phyloP scores from a whole-genome alignment of 805 yeast genomes.

The Sugiyamaella lignohabitans region DNA sequence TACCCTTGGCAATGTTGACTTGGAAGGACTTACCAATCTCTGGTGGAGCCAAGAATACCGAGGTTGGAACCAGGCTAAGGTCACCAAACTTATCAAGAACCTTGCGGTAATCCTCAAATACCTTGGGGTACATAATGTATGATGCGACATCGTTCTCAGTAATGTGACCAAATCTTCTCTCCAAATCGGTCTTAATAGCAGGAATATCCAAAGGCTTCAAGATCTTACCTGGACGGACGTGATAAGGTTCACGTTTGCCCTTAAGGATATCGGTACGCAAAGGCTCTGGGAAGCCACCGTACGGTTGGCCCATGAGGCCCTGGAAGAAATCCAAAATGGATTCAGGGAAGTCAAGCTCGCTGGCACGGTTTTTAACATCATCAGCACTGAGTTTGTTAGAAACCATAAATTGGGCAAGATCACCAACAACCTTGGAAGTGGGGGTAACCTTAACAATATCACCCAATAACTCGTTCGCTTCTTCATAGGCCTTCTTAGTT shows the following conservation, averaged over 20 bases:
- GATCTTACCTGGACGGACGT: slow-evolving; percentile 85
- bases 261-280: slow-evolving; percentile 83
- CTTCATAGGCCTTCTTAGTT: slow-evolving; percentile 89
- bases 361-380: slow-evolving; percentile 83
- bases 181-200: slow-evolving; percentile 64
- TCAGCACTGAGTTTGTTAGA: slow-evolving; percentile 80
- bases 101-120: slow-evolving; percentile 80
- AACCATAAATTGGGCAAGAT: slow-evolving; percentile 99
- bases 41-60: slow-evolving; percentile 82
- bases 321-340: slow-evolving; percentile 97
- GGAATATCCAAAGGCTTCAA: slow-evolving; percentile 78
- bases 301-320: slow-evolving; percentile 98
- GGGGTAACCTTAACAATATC: slow-evolving; percentile 99
- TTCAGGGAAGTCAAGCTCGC: slow-evolving; percentile 94
- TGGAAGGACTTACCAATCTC: slow-evolving; percentile 80
- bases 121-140: slow-evolving; percentile 97
- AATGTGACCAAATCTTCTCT: slow-evolving; percentile 69
- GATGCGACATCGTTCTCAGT: slow-evolving; percentile 89
- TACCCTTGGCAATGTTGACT: slow-evolving; percentile 92
- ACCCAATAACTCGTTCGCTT: slow-evolving; percentile 86
- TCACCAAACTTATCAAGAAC: slow-evolving; percentile 78
- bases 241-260: slow-evolving; percentile 88
- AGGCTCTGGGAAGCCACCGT: slow-evolving; percentile 99
- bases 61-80: slow-evolving; percentile 87
- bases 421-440: slow-evolving; percentile 99